Evolutionary conservation across 2,329 filamentous ascomycete genomes (phyloP), one percentile per base, ranked within the genome.

Genomic region (Alternaria rosae): DNA sequence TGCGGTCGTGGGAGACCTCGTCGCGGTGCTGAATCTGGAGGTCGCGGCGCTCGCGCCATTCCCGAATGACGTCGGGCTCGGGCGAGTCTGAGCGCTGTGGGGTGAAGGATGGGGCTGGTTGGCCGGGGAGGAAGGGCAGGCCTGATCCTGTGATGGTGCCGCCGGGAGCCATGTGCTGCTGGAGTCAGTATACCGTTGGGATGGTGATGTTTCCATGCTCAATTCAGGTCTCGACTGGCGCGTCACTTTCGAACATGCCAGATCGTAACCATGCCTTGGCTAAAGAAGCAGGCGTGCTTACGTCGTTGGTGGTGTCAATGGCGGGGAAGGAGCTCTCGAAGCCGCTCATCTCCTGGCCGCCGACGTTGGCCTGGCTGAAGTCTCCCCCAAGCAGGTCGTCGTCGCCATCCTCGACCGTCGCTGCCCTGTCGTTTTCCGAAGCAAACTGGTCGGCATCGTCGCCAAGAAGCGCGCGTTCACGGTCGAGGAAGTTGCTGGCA

Each of bases 261-360:
- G 30, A 38, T 9, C 4, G 52, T 43, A 56, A 43, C 13, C 41
- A 17, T 42, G 44, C 13, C 21, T 25, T 17, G 21, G 44, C 52
- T 44, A 51, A 15, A n/a, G 41, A 57, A 42, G 53, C 21, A 51
- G 57, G 60, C 53, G 56, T 61, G 51, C 81, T 66, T 81, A 93
- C 92, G 82, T 94, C 87, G 76, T 93, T 93, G 80, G 83, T 81
- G 51, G 85, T 88, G 72, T 89, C 87, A 69, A 99, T 89, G 59
- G 93, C 92, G 28, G 95, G 95, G 80, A 97, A 99, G 65, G 93
- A 93, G 79, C 88, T 92, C 82, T 97, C 92, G 72, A 98, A 98
- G 66, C 85, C 85, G 45, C 82, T 81, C 68, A 88, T 83, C 61
- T 85, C 83, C 64, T 85, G 80, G 26, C 70, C 75, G 35, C 72